Evolutionary conservation across 352 stramenopile species (phyloP).

Genomic region (Globisporangium heterothallicum): DNA sequence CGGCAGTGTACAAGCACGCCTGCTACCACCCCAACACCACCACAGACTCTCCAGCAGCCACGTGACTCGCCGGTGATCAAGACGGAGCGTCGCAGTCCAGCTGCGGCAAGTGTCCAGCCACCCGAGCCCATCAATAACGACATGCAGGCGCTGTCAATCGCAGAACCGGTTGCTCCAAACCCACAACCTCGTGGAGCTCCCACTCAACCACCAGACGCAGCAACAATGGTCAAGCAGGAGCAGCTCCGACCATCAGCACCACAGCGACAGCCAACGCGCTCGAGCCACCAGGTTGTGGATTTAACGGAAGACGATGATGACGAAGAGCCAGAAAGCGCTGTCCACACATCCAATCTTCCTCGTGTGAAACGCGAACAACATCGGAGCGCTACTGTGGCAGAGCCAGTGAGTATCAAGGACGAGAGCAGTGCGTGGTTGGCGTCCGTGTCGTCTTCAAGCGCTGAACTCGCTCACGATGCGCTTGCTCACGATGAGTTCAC

Average conservation of each 20-base stretch:
- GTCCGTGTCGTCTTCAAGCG: background rate
- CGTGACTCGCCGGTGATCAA: too few species aligned
- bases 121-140: background rate
- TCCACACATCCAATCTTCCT: too few species aligned
- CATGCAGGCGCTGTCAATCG: background rate
- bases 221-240: background rate
- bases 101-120: background rate
- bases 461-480: background rate
- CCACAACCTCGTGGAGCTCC: background rate
- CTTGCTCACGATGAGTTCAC: constrained; percentile 7
- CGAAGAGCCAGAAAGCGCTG: too few species aligned
- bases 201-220: too few species aligned
- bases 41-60: background rate
- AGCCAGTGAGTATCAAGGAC: constrained; percentile 1
- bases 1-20: too few species aligned
- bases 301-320: constrained; percentile 24
- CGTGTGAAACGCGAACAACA: background rate
- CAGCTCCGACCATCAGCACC: constrained; percentile 3
- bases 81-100: background rate
- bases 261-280: constrained; percentile 1
- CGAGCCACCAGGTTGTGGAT: constrained; percentile 17
- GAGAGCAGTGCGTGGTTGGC: constrained; percentile 11
- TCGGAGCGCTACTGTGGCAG: background rate
- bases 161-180: background rate
- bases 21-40: background rate